Conservation (phyloP, 2,329 filamentous ascomycete species). For the Clarireedia hainanense region DNA sequence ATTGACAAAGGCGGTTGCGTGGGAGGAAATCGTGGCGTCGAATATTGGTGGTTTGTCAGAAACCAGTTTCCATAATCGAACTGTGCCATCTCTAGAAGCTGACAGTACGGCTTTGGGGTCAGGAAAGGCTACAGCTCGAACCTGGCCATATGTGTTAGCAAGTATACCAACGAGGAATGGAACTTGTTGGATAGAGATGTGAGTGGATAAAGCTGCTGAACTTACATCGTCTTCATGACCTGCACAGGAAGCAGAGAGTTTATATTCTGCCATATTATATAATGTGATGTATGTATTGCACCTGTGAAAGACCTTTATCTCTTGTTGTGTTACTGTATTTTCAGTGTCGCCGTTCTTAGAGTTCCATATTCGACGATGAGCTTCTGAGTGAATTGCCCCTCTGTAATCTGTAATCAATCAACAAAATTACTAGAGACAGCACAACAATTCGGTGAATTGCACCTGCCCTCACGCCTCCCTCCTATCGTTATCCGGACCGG, state of each 20-base stretch:
- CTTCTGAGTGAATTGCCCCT: conserved; percentile 12
- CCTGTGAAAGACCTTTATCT: neutral
- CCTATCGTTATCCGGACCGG: conserved; percentile 1
- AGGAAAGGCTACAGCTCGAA: conserved; percentile 78
- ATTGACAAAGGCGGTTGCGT: conserved; percentile 83
- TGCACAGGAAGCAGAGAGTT: conserved; percentile 80
- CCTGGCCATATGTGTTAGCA: conserved; percentile 42
- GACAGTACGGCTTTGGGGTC: conserved; percentile 66
- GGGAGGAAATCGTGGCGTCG: conserved; percentile 69
- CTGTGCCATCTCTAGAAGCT: conserved; percentile 84
- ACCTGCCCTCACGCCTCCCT: neutral
- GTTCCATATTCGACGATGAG: conserved; percentile 14
- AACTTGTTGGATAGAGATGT: conserved; percentile 9
- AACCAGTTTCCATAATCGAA: conserved; percentile 73
- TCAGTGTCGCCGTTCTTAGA: neutral
- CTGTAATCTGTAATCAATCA: neutral
- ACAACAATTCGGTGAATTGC: too few species aligned
- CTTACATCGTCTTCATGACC: conserved; percentile 92
- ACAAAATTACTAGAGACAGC: neutral
- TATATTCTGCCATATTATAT: conserved; percentile 67
- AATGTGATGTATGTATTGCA: neutral
- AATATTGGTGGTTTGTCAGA: conserved; percentile 60
- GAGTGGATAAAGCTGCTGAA: neutral
- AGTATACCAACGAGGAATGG: too few species aligned
- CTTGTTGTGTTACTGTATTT: neutral